phyloP scores from a whole-genome alignment of 805 yeast genomes.

The Candida ipomoeae region DNA sequence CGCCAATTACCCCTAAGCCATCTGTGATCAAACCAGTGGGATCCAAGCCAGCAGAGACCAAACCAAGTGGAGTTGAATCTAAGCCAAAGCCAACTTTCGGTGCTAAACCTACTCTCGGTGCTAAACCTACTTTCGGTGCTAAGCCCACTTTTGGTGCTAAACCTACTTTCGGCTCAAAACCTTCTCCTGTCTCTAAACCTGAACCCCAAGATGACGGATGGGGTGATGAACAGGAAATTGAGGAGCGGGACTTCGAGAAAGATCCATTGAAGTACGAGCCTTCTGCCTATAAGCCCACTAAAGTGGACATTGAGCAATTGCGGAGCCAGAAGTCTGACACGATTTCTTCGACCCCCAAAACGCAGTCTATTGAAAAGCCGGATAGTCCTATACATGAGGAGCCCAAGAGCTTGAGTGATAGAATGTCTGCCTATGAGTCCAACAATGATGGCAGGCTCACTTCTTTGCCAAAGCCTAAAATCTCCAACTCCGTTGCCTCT shows the following conservation, averaged over 20 bases:
- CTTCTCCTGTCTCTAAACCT: constrained; percentile 25
- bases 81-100: constrained; percentile 13
- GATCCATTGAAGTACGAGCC: constrained; percentile 52
- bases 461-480: constrained; percentile 62
- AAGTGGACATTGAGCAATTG: constrained; percentile 54
- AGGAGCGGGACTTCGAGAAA: constrained; percentile 49
- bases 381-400: constrained; percentile 20
- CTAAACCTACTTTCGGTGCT: constrained; percentile 15
- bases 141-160: constrained; percentile 16
- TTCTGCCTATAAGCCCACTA: constrained; percentile 63
- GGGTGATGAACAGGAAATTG: constrained; percentile 62
- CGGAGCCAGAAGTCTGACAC: constrained; percentile 47
- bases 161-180: constrained; percentile 20
- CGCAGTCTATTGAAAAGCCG: constrained; percentile 3
- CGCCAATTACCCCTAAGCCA: constrained; percentile 15
- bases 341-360: constrained; percentile 38
- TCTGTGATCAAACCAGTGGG: constrained; percentile 8
- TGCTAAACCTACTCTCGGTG: constrained; percentile 16
- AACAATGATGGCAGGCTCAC: constrained; percentile 48
- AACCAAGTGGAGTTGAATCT: constrained; percentile 5
- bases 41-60: neutral
- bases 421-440: constrained; percentile 39
- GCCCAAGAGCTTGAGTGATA: constrained; percentile 47
- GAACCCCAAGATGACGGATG: constrained; percentile 51
- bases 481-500: constrained; percentile 45